Evolutionary conservation across 2,329 filamentous ascomycete genomes (phyloP), one percentile per base, ranked within the genome.

Genomic region (Epichloe hybrida): DNA sequence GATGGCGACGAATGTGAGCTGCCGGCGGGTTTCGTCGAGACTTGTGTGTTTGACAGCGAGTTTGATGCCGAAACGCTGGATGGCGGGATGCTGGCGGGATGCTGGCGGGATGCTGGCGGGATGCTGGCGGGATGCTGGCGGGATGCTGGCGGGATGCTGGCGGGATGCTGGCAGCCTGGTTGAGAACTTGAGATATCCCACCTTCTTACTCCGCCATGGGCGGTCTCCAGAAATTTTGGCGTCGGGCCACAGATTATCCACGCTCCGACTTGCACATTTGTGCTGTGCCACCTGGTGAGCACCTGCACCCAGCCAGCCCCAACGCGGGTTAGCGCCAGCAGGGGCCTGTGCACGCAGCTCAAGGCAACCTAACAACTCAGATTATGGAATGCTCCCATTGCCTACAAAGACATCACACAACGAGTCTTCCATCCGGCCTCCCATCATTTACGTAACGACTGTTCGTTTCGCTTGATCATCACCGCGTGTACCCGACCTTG

Each of bases 131-230:
- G 21, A 54, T 60, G 57, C 61, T 40, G 23, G 36, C 46, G 41
- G 46, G 59, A 23, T 23, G 21, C 20, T 20, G 20, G 20, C 20
- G 20, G 20, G 21, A 54, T 60, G 57, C 61, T 61, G 54, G 61
- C 20, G 20, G 20, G 21, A 54, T 60, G 57, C 61, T 61, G 54
- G 61, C 55, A 62, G 59, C 60, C 58, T 64, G 54, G 34, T 38
- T 60, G 57, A 57, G 59, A 62, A 66, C 65, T 69, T 60, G 57
- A 58, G 60, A 62, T 67, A 67, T 69, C 66, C 67, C 67, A 69
- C 67, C 59, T 64, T 60, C 61, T 53, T 68, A 67, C 63, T 66
- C 63, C 61, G 60, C 63, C 58, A 57, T 55, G 51, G 51, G 52
- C 59, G 60, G 55, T 59, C 55, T 53, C 61, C 59, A 63, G 63